Evolutionary conservation across 495 filamentous ascomycete species (phyloP).

Genomic region (Venustampulla echinocandica): DNA sequence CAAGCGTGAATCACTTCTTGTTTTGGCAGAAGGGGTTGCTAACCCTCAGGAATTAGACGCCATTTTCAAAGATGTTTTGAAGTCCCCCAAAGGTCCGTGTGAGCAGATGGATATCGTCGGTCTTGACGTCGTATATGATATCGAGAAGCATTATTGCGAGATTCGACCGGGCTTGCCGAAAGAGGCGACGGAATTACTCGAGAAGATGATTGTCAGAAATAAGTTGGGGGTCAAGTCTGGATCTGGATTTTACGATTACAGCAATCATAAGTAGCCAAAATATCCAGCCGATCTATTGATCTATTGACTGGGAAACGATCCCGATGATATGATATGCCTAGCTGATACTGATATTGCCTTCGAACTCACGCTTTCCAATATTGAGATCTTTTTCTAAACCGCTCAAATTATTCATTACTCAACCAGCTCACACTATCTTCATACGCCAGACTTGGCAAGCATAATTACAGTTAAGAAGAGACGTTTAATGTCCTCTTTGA

Average conservation of each 20-base stretch:
- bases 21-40: conserved; percentile 28
- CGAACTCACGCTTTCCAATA: no score
- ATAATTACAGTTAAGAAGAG: no score
- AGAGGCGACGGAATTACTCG: conserved; percentile 22
- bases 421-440: no score
- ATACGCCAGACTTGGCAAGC: no score
- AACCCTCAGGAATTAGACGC: conserved; percentile 30
- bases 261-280: no score
- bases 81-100: conserved; percentile 30
- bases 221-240: conserved; percentile 28
- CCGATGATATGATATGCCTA: no score
- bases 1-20: conserved; percentile 31
- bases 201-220: conserved; percentile 23
- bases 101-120: conserved; percentile 37
- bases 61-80: conserved; percentile 32
- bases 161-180: conserved; percentile 16
- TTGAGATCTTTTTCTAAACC: no score
- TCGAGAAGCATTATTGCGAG: conserved; percentile 33
- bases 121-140: conserved; percentile 31
- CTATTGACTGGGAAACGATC: no score
- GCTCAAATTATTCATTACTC: no score
- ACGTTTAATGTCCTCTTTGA: no score
- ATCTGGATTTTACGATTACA: conserved; percentile 30
- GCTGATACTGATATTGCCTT: no score
- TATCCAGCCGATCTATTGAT: no score